phyloP scores from a whole-genome alignment of 2,329 filamentous ascomycete genomes.

The Diplodia sapinea region DNA sequence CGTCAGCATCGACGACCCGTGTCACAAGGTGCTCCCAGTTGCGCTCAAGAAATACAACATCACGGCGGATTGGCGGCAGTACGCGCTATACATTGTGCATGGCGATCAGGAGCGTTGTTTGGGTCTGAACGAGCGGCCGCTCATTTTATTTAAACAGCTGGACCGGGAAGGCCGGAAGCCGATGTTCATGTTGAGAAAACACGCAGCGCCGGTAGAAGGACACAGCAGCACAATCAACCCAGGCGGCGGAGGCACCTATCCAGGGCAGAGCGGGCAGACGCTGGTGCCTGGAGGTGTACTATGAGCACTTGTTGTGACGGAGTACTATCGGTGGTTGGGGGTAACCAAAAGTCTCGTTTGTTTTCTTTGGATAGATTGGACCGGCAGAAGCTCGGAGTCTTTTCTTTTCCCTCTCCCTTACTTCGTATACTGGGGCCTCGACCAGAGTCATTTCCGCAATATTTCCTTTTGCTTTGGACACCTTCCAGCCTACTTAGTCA shows the following conservation, averaged over 20 bases:
- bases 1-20: slow-evolving; percentile 97
- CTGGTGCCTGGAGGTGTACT: slow-evolving; percentile 27
- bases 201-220: slow-evolving; percentile 61
- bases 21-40: slow-evolving; percentile 93
- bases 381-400: slow-evolving; percentile 4
- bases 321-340: not conserved
- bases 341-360: slow-evolving; percentile 22
- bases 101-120: slow-evolving; percentile 97
- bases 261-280: slow-evolving; percentile 5
- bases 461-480: slow-evolving; percentile 20
- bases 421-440: not conserved
- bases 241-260: slow-evolving; percentile 39
- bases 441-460: slow-evolving; percentile 23
- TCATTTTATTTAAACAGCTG: slow-evolving; percentile 96
- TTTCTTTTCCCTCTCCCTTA: slow-evolving; percentile 14
- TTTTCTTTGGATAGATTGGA: not conserved
- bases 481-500: slow-evolving; percentile 18
- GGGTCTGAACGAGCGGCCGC: slow-evolving; percentile 86
- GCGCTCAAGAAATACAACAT: slow-evolving; percentile 98
- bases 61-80: slow-evolving; percentile 95
- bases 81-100: slow-evolving; percentile 97
- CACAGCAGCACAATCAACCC: slow-evolving; percentile 50
- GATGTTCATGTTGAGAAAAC: slow-evolving; percentile 93
- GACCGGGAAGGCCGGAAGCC: slow-evolving; percentile 97
- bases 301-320: slow-evolving; percentile 1